Conservation (phyloP, 1,284 basidiomycete species). For the Cutaneotrichosporon arboriforme region DNA sequence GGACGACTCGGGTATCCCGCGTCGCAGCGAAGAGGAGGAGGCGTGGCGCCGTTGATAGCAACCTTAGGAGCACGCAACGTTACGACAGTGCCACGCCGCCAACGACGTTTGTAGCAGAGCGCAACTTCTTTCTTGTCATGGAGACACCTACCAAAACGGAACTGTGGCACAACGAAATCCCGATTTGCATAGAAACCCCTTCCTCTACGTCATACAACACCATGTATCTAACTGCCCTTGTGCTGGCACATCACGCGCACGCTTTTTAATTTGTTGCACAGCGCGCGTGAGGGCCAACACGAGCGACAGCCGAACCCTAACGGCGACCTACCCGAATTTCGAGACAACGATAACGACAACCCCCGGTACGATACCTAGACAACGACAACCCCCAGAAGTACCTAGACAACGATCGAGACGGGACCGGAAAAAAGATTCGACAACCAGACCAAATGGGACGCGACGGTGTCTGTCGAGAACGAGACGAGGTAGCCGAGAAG, state of each 20-base stretch:
- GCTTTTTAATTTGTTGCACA: neutral
- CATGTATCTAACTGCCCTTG: neutral
- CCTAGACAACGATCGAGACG: too few species aligned
- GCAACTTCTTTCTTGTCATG: too few species aligned
- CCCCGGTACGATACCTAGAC: neutral
- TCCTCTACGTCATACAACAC: neutral
- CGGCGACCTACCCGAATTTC: too few species aligned
- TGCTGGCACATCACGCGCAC: neutral
- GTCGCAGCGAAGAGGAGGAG: slow-evolving; percentile 38
- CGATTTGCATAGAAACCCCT: neutral
- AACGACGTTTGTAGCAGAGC: too few species aligned
- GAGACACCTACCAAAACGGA: too few species aligned
- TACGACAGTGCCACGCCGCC: too few species aligned
- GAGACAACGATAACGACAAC: neutral
- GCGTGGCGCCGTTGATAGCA: neutral
- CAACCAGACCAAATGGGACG: neutral
- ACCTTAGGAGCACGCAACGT: too few species aligned
- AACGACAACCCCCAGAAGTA: too few species aligned
- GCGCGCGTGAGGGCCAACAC: too few species aligned
- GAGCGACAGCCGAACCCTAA: too few species aligned
- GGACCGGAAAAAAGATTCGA: too few species aligned
- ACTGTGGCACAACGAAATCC: too few species aligned
- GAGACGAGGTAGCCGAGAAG: neutral
- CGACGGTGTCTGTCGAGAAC: neutral
- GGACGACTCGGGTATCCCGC: slow-evolving; percentile 25